Evolutionary conservation across 768 basidiomycete genomes (phyloP).

Genomic region (Arthromyces matolae): DNA sequence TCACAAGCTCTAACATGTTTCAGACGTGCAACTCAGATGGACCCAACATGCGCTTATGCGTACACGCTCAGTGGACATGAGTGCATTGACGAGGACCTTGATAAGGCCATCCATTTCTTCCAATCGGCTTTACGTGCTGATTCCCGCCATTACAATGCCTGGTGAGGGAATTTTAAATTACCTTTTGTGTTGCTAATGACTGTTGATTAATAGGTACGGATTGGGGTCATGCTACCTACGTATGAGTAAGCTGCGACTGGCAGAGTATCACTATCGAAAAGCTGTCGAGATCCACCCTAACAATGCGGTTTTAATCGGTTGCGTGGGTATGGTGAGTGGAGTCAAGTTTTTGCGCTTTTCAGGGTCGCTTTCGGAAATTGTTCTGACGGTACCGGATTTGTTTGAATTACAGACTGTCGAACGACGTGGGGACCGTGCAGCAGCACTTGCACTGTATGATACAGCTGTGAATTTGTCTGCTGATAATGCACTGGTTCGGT

Average conservation of each 20-base stretch:
- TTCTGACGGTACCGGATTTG: slow-evolving; percentile 17
- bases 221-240: slow-evolving; percentile 94
- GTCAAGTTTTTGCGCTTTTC: slow-evolving; percentile 10
- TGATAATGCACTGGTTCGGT: slow-evolving; percentile 89
- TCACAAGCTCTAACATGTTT: slow-evolving; percentile 93
- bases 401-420: slow-evolving; percentile 78
- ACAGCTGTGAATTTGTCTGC: slow-evolving; percentile 76
- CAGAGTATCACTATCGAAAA: slow-evolving; percentile 94
- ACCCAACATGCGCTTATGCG: slow-evolving; percentile 89
- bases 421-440: slow-evolving; percentile 71
- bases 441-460: slow-evolving; percentile 78
- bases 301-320: slow-evolving; percentile 94
- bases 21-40: slow-evolving; percentile 83
- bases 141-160: slow-evolving; percentile 94
- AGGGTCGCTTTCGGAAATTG: too few species aligned
- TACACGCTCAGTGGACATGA: slow-evolving; percentile 97
- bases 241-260: slow-evolving; percentile 88
- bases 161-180: slow-evolving; percentile 53
- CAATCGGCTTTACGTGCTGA: slow-evolving; percentile 89
- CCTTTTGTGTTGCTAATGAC: slow-evolving; percentile 13
- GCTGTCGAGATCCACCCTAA: slow-evolving; percentile 90
- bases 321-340: slow-evolving; percentile 87
- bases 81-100: slow-evolving; percentile 92
- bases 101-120: slow-evolving; percentile 89
- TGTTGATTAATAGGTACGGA: slow-evolving; percentile 77